Evolutionary conservation across 2,329 filamentous ascomycete species (phyloP), one percentile per base, ranked within the genome.

Genomic region (Colletotrichum abscissum): DNA sequence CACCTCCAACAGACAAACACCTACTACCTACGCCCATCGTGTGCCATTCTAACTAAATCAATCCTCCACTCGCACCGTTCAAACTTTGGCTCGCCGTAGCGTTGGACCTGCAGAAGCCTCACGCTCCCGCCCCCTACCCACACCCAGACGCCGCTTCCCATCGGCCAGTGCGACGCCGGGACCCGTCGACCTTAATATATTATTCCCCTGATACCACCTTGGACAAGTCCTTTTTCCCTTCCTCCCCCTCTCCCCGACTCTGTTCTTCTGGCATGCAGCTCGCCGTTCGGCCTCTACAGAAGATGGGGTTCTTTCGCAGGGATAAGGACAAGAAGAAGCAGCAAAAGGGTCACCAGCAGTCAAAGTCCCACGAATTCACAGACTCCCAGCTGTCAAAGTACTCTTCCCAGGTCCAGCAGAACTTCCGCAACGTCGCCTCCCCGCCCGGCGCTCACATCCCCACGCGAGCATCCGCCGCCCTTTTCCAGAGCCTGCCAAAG

Each of bases 401-500:
- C 49, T 73, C 71, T 19, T 60, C 67, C 9, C 71, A 71, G 38
- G 71, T 73, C 30, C 71, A 73, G 62, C 67, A 73, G 49, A 73
- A 65, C 62, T 73, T 66, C 42, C 71, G 71, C 60, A 71, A 62
- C 49, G 30, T 65, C 35, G 35, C 35, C 67, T 73, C 71, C 56
- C 71, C 71, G 11, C 59, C 70, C 11, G 57, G 46, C 63, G 76
- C 78, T 28, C 82, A 80, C 72, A 81, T 81, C 68, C 84, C 85
- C 9, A 86, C 84, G 5, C 76, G 77, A 28, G 76, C 79, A 33
- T 89, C 88, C 7, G 83, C 85, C 16, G 78, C 78, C 16, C 75
- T 83, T 49, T 85, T 91, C 62, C 84, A 85, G 54, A 82, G 83
- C 65, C 88, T 98, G 12, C 93, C 95, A 11, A 84, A 88, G 30